Evolutionary conservation across 2,329 filamentous ascomycete species (phyloP).

Genomic region (Scedosporium dehoogii): DNA sequence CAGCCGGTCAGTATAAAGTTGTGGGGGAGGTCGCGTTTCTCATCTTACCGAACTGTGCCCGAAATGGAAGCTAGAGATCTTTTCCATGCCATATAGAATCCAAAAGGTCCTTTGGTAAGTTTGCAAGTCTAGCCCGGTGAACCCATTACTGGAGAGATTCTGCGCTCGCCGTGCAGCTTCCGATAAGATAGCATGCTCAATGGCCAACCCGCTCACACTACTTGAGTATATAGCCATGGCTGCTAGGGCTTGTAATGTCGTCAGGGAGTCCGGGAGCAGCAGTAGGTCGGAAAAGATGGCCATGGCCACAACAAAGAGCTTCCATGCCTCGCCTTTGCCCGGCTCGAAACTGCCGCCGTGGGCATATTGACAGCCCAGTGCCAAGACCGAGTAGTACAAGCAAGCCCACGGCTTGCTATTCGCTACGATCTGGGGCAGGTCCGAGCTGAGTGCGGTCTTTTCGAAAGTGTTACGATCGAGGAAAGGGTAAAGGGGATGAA

Average conservation of each 20-base stretch:
- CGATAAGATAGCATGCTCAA: constrained; percentile 20
- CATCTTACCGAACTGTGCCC: constrained; percentile 18
- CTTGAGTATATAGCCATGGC: constrained; percentile 20
- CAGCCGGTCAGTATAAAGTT: not conserved
- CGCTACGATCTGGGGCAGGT: constrained; percentile 16
- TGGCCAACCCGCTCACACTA: constrained; percentile 18
- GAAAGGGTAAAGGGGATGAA: constrained; percentile 30
- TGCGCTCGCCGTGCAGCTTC: constrained; percentile 21
- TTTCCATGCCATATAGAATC: constrained; percentile 18
- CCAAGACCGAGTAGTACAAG: constrained; percentile 27
- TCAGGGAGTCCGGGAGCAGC: constrained; percentile 19
- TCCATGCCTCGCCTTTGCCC: constrained; percentile 27
- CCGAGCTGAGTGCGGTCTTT: constrained; percentile 15
- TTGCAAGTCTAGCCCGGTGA: constrained; percentile 8
- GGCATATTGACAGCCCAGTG: constrained; percentile 25
- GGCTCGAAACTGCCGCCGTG: constrained; percentile 26
- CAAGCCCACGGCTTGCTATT: constrained; percentile 23
- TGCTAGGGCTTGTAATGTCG: constrained; percentile 19
- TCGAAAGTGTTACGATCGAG: constrained; percentile 26
- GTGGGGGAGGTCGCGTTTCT: not conserved
- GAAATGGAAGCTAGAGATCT: constrained; percentile 18
- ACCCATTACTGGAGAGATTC: constrained; percentile 15
- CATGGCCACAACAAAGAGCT: constrained; percentile 25
- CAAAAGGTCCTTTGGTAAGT: constrained; percentile 20
- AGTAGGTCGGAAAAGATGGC: constrained; percentile 23